Evolutionary conservation across 495 filamentous ascomycete species (phyloP), one percentile per base, ranked within the genome.

Genomic region (Polyplosphaeria fusca): DNA sequence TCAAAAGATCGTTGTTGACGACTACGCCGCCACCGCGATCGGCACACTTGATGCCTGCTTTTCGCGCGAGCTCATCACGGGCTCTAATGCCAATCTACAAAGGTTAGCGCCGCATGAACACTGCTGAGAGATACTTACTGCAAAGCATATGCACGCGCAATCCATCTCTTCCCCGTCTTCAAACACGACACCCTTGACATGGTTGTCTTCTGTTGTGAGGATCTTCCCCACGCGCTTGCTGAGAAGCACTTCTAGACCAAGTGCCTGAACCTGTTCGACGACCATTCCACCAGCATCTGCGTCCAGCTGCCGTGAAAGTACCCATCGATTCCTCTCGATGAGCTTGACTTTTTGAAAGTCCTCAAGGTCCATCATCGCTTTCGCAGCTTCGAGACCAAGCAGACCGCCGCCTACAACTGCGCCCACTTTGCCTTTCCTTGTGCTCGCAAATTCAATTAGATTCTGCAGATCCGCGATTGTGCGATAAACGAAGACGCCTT

Each of bases 401-500:
- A 97, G 65, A 0, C 92, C 92, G 28, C 92, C 92, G n/a, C 92
- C 92, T 12, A 97, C 90, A 0, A 93, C 89, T 1, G 82, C 83
- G 0, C 87, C 92, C 3, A 78, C 80, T 16, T 81, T 77, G 23
- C 88, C 90, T 57, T 83, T 87, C 42, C 83, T 79, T 12, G 73
- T 69, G 2, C 71, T 65, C 0, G 89, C 81, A 63, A 87, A 96
- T 2, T 78, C 73, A 30, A 97, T 97, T 4, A 97, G 77, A 16
- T 79, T 80, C 65, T 95, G 79, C 5, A 97, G 73, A 67, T 97
- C 92, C 1, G 84, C 82, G 50, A 96, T 90, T 0, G 88, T 95
- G 16, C 92, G 80, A 70, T 97, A 96, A n/a, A 96, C 91, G 64
- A 97, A 97, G 27, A 96, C 86, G 5, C 92, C 92, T 16, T 82